Evolutionary conservation across 1,139 yeast genomes (phyloP), one percentile per base, ranked within the genome.

Genomic region (Pichia sp.): DNA sequence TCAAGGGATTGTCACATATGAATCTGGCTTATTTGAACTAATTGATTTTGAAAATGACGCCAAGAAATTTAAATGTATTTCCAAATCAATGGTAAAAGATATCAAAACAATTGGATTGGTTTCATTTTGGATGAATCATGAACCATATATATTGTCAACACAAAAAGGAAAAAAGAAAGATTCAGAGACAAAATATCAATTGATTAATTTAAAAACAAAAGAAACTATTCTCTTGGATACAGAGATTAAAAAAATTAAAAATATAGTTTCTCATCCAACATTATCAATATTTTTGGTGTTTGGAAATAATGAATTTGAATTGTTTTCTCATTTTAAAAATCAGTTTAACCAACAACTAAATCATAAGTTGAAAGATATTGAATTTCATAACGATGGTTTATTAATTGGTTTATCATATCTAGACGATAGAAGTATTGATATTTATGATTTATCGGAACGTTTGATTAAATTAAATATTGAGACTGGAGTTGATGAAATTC

Each of bases 321-420:
- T 65, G 10, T 56, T 56, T 39, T 48, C 42, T 30, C 42, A 50
- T 7, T 28, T 45, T 6, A 25, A 38, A 27, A 28, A 22, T 8
- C 41, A 56, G 16, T 58, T 53, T 39, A 42, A 22, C 6, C 57
- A 56, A 25, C 39, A 48, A 29, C 22, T 48, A 10, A 45, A 34
- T 16, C 31, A 38, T 13, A 36, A 30, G 14, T 41, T 57, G 11
- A n/a, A 41, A 8, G 19, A 30, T 16, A 42, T 53, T 18, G 44
- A 34, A 14, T 69, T 84, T 31, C 93, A 85, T 60, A 80, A 80
- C 5, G 93, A 85, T 65, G 93, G 93, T 16, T 75, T 77, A 3
- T 66, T 85, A 25, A 59, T 83, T 8, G 87, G 82, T 0, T 62
- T 79, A 14, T 83, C 82, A 0, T 50, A 54, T 16, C 65, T 70